Evolutionary conservation across 2,329 filamentous ascomycete genomes (phyloP), one percentile per base, ranked within the genome.

Genomic region (Tolypocladium endophyticum): DNA sequence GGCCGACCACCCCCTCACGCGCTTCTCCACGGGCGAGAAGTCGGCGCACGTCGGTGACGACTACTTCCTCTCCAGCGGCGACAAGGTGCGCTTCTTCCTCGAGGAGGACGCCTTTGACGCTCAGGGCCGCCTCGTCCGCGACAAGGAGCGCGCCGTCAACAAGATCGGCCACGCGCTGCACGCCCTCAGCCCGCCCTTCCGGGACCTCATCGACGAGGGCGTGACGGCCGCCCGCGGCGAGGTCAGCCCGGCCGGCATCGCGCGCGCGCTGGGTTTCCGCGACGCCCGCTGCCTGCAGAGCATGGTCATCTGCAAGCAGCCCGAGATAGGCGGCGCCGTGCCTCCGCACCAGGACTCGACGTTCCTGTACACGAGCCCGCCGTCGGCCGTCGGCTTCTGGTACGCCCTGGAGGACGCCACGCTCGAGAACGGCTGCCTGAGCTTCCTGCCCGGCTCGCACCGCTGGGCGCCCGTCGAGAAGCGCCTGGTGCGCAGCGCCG

Each of bases 301-400:
- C 72, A 99, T 99, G 94, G 82, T 97, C 35, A 97, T 99, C 67
- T 97, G 92, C 83, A 99, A 99, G 74, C 93, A 97, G 76, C 92
- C 94, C 28, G 90, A 95, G 75, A 97, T 97, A 58, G 94, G 94
- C 35, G 93, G 90, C 28, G 89, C 89, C 2, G 94, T 97, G 52
- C 91, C 89, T 1, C 85, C 91, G 28, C 94, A 99, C 72, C 92
- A 96, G 76, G 93, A 97, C 74, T 90, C 85, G 64, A 92, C 91
- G 0, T 99, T 97, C 67, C 67, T 99, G 62, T 97, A 96, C 72
- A 97, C 94, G 1, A 79, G 92, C 64, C 88, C 90, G 43, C 93
- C 93, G 0, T 89, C 85, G 45, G 94, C 94, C 0, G 89, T 97
- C 2, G 94, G 94, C 0, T 97, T 93, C 77, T 99, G 94, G 94